These are phyloP conservation scores for Kodamaea sagamina DNA, from an alignment of 805 yeast genomes.

Conservation along the genomic window DNA sequence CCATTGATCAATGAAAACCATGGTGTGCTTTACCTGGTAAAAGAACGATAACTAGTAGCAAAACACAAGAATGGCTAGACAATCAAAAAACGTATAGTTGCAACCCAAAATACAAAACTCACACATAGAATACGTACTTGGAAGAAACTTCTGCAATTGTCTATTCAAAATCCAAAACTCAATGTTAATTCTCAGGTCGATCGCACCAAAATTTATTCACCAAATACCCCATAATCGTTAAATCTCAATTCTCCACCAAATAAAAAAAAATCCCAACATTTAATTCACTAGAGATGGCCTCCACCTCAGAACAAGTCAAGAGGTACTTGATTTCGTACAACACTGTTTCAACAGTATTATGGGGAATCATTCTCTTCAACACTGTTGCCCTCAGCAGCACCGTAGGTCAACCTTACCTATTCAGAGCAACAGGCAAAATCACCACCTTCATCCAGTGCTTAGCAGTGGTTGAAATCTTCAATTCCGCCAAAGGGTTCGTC, in stretches of 20 bases:
- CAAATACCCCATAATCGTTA: too few species aligned
- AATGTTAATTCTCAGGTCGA: too few species aligned
- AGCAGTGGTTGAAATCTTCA: slow-evolving; percentile 80
- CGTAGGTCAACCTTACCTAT: slow-evolving; percentile 67
- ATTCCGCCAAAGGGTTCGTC: slow-evolving; percentile 77
- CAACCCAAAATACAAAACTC: too few species aligned
- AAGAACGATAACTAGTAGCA: too few species aligned
- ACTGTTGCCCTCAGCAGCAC: slow-evolving; percentile 33
- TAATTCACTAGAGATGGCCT: neutral
- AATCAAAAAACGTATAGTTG: too few species aligned
- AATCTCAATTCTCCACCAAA: neutral
- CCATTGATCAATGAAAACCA: too few species aligned
- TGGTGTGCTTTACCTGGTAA: too few species aligned
- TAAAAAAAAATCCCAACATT: slow-evolving; percentile 2
- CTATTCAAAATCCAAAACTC: too few species aligned
- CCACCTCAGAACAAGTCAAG: slow-evolving; percentile 23
- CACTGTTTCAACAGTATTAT: slow-evolving; percentile 42
- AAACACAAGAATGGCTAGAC: too few species aligned
- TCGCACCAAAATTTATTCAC: too few species aligned
- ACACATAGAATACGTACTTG: too few species aligned
- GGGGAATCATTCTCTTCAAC: slow-evolving; percentile 45
- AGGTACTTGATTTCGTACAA: slow-evolving; percentile 45
- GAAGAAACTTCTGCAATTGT: too few species aligned
- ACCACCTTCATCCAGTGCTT: slow-evolving; percentile 71
- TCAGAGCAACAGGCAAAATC: slow-evolving; percentile 56